Evolutionary conservation across 1,139 yeast genomes (phyloP).

Genomic region (Saccharomyces hybrid): DNA sequence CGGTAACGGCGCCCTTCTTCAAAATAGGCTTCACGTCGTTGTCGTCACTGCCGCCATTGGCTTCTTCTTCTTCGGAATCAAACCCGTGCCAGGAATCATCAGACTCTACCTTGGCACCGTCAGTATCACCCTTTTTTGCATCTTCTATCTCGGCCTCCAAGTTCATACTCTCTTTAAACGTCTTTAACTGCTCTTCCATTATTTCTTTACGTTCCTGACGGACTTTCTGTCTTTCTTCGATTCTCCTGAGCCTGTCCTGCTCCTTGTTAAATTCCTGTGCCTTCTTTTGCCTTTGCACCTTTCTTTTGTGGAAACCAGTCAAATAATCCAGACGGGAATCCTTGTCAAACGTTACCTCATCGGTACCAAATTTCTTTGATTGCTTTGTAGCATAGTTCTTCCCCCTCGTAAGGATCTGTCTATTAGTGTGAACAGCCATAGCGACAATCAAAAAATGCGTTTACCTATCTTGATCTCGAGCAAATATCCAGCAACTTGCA

Average conservation of each 20-base stretch:
- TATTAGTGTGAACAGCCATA: conserved; percentile 39
- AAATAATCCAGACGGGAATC: conserved; percentile 69
- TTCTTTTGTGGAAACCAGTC: conserved; percentile 94
- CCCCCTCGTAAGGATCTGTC: conserved; percentile 86
- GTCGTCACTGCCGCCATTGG: conserved; percentile 18
- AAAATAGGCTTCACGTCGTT: conserved; percentile 35
- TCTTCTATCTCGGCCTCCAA: conserved; percentile 34
- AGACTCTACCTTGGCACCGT: conserved; percentile 8
- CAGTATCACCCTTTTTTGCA: conserved; percentile 8
- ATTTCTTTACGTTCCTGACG: conserved; percentile 60
- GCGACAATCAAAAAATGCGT: neutral
- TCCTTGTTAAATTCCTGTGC: conserved; percentile 72
- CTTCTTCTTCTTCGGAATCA: conserved; percentile 25
- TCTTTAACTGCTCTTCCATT: conserved; percentile 53
- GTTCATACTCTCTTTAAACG: conserved; percentile 49
- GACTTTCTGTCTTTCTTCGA: conserved; percentile 64
- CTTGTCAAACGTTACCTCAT: conserved; percentile 74
- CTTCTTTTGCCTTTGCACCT: conserved; percentile 76
- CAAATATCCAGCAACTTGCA: neutral
- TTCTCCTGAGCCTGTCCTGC: conserved; percentile 60
- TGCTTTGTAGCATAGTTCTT: conserved; percentile 65
- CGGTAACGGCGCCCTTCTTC: conserved; percentile 29
- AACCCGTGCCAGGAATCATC: conserved; percentile 37
- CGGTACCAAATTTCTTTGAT: conserved; percentile 52
- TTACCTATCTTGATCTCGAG: neutral